Base-by-base conservation (phyloP, 441 rosid species). In the Heliophila coronopifolia region DNA sequence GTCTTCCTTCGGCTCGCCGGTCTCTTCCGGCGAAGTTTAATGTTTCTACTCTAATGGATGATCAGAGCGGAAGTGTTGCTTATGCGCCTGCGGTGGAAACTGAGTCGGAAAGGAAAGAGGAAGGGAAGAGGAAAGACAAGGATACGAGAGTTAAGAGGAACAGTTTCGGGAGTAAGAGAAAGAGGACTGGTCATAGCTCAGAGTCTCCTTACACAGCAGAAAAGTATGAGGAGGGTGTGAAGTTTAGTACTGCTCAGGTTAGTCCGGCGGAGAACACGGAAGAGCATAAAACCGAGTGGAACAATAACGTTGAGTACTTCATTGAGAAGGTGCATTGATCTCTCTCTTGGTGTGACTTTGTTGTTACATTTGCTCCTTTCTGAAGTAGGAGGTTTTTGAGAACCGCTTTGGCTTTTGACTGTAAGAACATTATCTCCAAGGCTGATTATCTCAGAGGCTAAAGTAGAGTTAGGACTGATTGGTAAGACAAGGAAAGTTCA, bases 111-210 rank as follows among this genome's bases (percentile, higher is more conserved):
- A 61, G 25, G 47, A 80, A 53, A 66, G 94, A 76, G 23, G 95
- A 79, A 19, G 65, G 64, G 18, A 86, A 86, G 77, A 77, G 85
- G 66, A 93, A 82, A 62, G 94, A 80, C 68, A 75, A 77, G 67
- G 81, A 77, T 14, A 57, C 77, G 24, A 69, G 68, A 26, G 46
- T 45, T 55, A 77, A 60, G 35, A 69, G 66, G 55, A 73, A 69
- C 43, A 84, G 81, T 68, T 93, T 89, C 28, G 97, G 91, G 30
- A 84, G 95, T 71, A 89, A 84, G 79, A 93, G 80, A 52, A 65
- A 70, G 77, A 82, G 67, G 72, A 76, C 61, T 69, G 74, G 70
- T 50, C 54, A 22, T 15, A 71, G 58, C 43, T 59, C 31, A 39
- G 93, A 86, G 59, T 86, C 84, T 3, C 95, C 97, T 0, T 89